Conservation (phyloP, 1,284 basidiomycete species). For the Austroboletus niveus region DNA sequence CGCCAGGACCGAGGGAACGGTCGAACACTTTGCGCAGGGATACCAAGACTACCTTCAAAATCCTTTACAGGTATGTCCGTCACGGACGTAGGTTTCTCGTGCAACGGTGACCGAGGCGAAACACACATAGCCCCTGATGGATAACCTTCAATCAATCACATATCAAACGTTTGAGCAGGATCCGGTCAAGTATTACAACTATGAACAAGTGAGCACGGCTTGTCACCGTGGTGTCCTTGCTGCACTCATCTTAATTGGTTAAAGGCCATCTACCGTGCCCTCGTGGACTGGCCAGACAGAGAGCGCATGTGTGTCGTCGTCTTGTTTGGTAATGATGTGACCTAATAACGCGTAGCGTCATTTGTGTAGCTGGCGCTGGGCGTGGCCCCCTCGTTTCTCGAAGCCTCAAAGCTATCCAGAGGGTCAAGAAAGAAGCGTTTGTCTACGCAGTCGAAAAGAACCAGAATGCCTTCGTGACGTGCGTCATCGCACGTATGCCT, state of each 20-base stretch:
- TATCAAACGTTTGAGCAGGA: constrained; percentile 99
- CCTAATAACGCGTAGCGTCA: constrained; percentile 49
- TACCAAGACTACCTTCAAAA: constrained; percentile 97
- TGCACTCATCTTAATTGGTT: constrained; percentile 14
- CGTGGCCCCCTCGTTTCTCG: constrained; percentile 92
- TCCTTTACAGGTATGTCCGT: constrained; percentile 72
- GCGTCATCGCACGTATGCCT: constrained; percentile 33
- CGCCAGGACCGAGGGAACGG: constrained; percentile 60
- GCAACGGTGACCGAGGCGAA: constrained; percentile 4
- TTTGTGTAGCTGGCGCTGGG: constrained; percentile 94
- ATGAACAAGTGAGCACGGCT: constrained; percentile 73
- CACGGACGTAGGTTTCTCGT: not conserved
- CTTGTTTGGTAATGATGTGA: constrained; percentile 14
- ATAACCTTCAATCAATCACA: constrained; percentile 91
- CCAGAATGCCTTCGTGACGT: constrained; percentile 91
- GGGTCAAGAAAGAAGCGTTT: constrained; percentile 63
- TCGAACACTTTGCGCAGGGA: constrained; percentile 87
- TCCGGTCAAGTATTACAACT: constrained; percentile 93
- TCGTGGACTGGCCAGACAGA: constrained; percentile 64
- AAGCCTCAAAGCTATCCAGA: constrained; percentile 75
- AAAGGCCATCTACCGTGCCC: constrained; percentile 80
- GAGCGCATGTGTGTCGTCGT: constrained; percentile 50
- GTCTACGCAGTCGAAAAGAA: constrained; percentile 97
- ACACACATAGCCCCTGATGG: constrained; percentile 81
- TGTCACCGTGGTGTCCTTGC: constrained; percentile 8